These are phyloP conservation scores for Coniophora puteana DNA, from an alignment of 1,284 basidiomycete species.

Conservation along the genomic window DNA sequence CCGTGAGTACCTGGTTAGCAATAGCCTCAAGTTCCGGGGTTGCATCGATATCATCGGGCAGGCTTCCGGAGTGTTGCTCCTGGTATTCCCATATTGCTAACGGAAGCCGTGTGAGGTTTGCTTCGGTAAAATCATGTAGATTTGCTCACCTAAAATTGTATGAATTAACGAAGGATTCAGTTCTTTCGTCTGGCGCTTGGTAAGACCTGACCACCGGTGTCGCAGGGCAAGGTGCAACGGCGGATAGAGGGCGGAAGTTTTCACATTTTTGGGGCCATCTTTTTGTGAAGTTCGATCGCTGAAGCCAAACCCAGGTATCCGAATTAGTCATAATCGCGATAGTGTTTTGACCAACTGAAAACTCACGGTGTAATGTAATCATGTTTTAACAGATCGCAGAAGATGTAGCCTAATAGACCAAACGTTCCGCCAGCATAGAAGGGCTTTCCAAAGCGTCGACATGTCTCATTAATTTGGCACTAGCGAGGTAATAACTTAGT, in stretches of 20 bases:
- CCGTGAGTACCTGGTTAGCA: constrained; percentile 55
- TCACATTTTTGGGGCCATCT: constrained; percentile 61
- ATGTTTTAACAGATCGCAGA: constrained; percentile 87
- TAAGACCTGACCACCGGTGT: constrained; percentile 66
- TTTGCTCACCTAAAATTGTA: constrained; percentile 62
- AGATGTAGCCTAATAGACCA: constrained; percentile 92
- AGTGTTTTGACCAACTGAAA: no score
- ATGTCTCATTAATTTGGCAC: constrained; percentile 76
- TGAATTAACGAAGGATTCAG: constrained; percentile 72
- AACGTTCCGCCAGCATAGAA: constrained; percentile 90
- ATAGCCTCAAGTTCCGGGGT: constrained; percentile 58
- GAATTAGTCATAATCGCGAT: no score
- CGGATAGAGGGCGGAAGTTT: constrained; percentile 61
- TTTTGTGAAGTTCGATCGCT: constrained; percentile 63
- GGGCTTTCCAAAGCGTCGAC: constrained; percentile 66
- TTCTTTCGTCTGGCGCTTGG: constrained; percentile 74
- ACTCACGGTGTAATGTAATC: constrained; percentile 82
- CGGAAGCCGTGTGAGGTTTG: constrained; percentile 2
- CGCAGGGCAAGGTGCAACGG: constrained; percentile 64
- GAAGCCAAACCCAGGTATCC: constrained; percentile 17
- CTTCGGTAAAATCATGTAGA: constrained; percentile 10
- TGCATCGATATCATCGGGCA: constrained; percentile 52
- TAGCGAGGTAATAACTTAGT: constrained; percentile 29
- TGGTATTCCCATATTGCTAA: constrained; percentile 86
- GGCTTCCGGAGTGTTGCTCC: constrained; percentile 44